These are phyloP conservation scores for Hanseniaspora hatyaiensis DNA, from an alignment of 805 yeast species.

Conservation along the genomic window DNA sequence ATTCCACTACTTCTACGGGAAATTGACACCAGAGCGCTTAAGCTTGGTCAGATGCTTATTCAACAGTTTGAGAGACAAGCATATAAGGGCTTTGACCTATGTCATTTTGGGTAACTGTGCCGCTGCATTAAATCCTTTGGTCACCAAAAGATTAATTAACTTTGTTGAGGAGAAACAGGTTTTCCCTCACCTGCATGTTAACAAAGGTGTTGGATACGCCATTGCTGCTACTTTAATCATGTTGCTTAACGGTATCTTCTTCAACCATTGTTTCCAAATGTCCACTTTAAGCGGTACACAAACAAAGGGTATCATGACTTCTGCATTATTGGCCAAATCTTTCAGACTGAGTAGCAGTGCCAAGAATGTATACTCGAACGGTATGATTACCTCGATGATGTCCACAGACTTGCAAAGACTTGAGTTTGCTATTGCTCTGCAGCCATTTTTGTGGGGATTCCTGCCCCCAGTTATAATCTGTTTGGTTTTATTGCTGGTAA, in stretches of 20 bases:
- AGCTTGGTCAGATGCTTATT: slow-evolving; percentile 35
- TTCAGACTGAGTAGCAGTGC: slow-evolving; percentile 45
- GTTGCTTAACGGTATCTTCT: slow-evolving; percentile 30
- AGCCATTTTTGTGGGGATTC: slow-evolving; percentile 41
- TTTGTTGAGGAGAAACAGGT: slow-evolving; percentile 39
- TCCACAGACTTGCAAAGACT: slow-evolving; percentile 70
- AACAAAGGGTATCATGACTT: slow-evolving; percentile 51
- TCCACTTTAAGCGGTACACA: slow-evolving; percentile 54
- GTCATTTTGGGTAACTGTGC: slow-evolving; percentile 34
- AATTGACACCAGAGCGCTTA: slow-evolving; percentile 7
- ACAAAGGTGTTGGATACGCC: slow-evolving; percentile 50
- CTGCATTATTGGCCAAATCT: slow-evolving; percentile 53
- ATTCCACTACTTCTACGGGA: slow-evolving; percentile 8
- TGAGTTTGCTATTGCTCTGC: slow-evolving; percentile 54
- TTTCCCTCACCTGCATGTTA: slow-evolving; percentile 31
- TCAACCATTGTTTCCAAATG: slow-evolving; percentile 43
- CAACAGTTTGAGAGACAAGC: slow-evolving; percentile 40
- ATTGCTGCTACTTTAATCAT: slow-evolving; percentile 42
- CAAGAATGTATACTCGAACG: slow-evolving; percentile 42
- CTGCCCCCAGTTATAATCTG: slow-evolving; percentile 43
- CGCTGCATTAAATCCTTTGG: slow-evolving; percentile 42
- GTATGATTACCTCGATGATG: slow-evolving; percentile 58
- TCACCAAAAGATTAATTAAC: slow-evolving; percentile 43
- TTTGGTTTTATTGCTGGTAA: slow-evolving; percentile 48
- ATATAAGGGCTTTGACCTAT: slow-evolving; percentile 35